Evolutionary conservation across 768 basidiomycete genomes (phyloP).

Genomic region (Phanerochaete carnosa): DNA sequence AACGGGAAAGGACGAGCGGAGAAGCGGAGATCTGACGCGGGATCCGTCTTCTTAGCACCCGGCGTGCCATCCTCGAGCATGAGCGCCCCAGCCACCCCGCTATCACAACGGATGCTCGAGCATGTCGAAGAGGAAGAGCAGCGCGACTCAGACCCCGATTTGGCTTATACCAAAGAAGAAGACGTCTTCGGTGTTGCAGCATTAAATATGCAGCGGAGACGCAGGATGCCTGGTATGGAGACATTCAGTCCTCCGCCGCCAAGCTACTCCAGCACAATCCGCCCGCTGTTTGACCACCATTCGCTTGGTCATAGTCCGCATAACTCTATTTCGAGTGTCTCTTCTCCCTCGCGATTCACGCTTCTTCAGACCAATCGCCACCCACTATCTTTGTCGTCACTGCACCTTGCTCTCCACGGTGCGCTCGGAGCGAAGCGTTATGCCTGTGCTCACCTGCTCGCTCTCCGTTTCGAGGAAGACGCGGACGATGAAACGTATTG

Average conservation of each 20-base stretch:
- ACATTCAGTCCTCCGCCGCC: constrained; percentile 38
- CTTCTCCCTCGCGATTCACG: constrained; percentile 57
- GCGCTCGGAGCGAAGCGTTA: constrained; percentile 73
- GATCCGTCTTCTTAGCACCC: constrained; percentile 37
- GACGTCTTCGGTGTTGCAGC: constrained; percentile 60
- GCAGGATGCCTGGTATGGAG: constrained; percentile 47
- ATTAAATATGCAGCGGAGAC: constrained; percentile 54
- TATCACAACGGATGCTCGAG: constrained; percentile 20
- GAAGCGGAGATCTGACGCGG: constrained; percentile 54
- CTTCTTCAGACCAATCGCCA: constrained; percentile 57
- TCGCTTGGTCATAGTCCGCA: constrained; percentile 10
- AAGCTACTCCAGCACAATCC: constrained; percentile 16
- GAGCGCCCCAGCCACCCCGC: constrained; percentile 41
- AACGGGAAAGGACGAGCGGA: constrained; percentile 41
- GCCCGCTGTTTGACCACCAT: background rate
- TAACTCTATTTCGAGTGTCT: constrained; percentile 14
- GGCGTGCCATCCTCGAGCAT: constrained; percentile 29
- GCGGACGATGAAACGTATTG: constrained; percentile 72
- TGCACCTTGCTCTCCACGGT: constrained; percentile 59
- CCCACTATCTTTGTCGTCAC: constrained; percentile 61
- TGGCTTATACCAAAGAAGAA: constrained; percentile 8
- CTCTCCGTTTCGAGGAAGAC: constrained; percentile 63
- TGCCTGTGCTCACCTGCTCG: constrained; percentile 75
- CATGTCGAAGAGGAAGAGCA: constrained; percentile 41
- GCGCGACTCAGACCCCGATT: constrained; percentile 3